Conservation (phyloP, 805 yeast species). For the Kodamaea fukazawae region DNA sequence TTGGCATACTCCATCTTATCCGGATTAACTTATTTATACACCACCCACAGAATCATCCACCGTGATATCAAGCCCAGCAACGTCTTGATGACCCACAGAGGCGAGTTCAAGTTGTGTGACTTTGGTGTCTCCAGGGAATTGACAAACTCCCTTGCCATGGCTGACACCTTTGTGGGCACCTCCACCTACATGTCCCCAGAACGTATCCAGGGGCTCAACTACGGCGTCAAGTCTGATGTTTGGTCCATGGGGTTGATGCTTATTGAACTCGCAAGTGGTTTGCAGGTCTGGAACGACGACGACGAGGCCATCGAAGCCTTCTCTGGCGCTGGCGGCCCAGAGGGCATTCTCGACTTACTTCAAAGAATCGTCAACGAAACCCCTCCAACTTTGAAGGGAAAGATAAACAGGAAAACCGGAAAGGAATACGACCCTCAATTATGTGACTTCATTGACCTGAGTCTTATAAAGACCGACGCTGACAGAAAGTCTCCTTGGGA, state of each 20-base stretch:
- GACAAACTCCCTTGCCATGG: constrained; percentile 78
- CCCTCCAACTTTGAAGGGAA: constrained; percentile 62
- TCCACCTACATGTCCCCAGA: constrained; percentile 97
- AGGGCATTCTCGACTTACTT: constrained; percentile 84
- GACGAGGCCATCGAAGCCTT: constrained; percentile 26
- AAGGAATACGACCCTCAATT: constrained; percentile 44
- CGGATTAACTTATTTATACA: constrained; percentile 80
- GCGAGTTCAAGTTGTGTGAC: constrained; percentile 89
- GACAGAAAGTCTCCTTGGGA: constrained; percentile 74
- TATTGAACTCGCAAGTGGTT: constrained; percentile 83
- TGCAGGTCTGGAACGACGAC: constrained; percentile 69
- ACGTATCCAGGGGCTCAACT: constrained; percentile 90
- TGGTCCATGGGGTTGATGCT: constrained; percentile 95
- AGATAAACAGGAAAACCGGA: constrained; percentile 29
- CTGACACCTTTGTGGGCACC: constrained; percentile 97
- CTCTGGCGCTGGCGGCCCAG: constrained; percentile 48
- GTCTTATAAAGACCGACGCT: constrained; percentile 67
- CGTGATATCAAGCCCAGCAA: constrained; percentile 96
- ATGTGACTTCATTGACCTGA: constrained; percentile 67
- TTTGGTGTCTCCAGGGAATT: constrained; percentile 94
- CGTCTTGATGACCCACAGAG: constrained; percentile 80
- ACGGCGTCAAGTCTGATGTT: constrained; percentile 93
- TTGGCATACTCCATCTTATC: constrained; percentile 73
- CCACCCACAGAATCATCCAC: constrained; percentile 84
- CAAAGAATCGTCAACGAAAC: constrained; percentile 93